Base-by-base conservation (phyloP, 2,329 filamentous ascomycete genomes). In the Curvularia eragrostidis region DNA sequence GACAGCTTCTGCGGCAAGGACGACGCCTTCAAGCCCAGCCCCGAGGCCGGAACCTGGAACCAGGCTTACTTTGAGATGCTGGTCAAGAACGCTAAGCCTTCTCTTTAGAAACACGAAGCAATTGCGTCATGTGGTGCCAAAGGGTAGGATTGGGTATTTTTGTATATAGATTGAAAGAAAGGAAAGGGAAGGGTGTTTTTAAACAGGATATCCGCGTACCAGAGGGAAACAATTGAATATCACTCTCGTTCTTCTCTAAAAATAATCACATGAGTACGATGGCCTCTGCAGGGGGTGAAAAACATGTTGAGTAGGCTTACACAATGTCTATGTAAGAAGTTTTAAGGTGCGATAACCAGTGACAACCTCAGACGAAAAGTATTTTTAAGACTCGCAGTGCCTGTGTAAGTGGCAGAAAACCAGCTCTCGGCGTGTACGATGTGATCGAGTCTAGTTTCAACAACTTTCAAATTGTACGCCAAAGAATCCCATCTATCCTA, bases 11-110 rank as follows among this genome's bases (percentile, higher is more conserved):
- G 86, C 62, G 85, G 86, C 8, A 77, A 81, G 30, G 66, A 77
- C 0, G 83, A 85, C 67, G 74, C 86, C 2, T 79, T 88, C 52
- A 75, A 85, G 75, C 88, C 89, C 1, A 86, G 88, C 2, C 89
- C 89, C 19, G 87, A 91, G 77, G 88, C 89, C 10, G 89, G 89
- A 41, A 76, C 80, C 15, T 91, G 88, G 88, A 88, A 89, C 75
- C 77, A 83, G 74, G 80, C 77, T 7, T 78, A 80, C 71, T 76
- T 78, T 52, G 63, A 76, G 66, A 66, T 60, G 61, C 54, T 77
- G 41, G 54, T 77, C 7, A 69, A 70, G 71, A 78, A 80, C 58
- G 77, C 73, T 36, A 74, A 75, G 59, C 72, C 78, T 0, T 51
- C 72, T 63, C 70, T 77, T 34, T 76, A 73, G 66, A 18, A n/a